phyloP scores from a whole-genome alignment of 23 red algal species.

The Pyropia haitanensis region DNA sequence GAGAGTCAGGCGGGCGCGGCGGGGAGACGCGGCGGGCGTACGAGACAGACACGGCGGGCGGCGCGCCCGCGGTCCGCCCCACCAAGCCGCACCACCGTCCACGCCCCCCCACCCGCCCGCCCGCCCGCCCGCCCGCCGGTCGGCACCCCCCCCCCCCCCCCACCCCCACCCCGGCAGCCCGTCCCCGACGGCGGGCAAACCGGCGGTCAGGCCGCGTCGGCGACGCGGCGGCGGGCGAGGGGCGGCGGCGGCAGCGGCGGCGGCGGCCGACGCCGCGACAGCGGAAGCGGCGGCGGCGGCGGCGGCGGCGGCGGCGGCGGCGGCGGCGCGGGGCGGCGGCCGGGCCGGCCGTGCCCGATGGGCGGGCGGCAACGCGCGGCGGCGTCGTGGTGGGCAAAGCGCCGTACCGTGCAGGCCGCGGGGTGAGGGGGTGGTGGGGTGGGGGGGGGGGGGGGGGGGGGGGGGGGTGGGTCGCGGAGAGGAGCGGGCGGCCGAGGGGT shows the following conservation, averaged over 20 bases:
- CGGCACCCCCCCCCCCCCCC: too few relatives aligned
- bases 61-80: too few relatives aligned
- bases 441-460: conserved; percentile 1
- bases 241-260: not conserved
- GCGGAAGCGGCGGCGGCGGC: not conserved
- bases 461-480: not conserved
- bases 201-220: not conserved
- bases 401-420: not conserved
- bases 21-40: not conserved
- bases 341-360: not conserved
- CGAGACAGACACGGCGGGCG: too few relatives aligned
- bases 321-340: not conserved
- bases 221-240: not conserved
- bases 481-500: not conserved
- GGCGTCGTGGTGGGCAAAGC: not conserved
- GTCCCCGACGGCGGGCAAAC: not conserved
- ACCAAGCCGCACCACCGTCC: too few relatives aligned
- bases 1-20: not conserved
- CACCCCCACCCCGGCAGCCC: too few relatives aligned
- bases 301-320: too few relatives aligned
- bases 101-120: too few relatives aligned
- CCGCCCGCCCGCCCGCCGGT: too few relatives aligned
- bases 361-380: not conserved
- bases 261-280: not conserved
- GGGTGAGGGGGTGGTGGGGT: not conserved